These are phyloP conservation scores for Nothophytophthora sp. DNA, from an alignment of 352 stramenopile species.

Conservation along the genomic window DNA sequence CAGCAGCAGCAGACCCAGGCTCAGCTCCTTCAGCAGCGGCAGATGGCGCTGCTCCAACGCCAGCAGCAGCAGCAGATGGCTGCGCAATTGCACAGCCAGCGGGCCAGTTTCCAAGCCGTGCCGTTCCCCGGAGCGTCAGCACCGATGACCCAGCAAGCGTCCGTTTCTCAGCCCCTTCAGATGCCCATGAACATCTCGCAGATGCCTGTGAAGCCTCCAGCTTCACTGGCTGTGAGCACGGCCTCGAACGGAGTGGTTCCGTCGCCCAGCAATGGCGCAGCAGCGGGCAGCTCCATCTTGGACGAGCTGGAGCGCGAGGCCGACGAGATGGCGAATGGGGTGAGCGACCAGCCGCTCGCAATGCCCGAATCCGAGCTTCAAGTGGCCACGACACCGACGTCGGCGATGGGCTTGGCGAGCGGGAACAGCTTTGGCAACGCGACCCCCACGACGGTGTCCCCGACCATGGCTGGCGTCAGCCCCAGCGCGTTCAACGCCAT, in stretches of 20 bases:
- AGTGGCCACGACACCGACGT: conserved; percentile 33
- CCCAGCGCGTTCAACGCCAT: conserved; percentile 48
- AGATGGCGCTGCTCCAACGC: conserved; percentile 59
- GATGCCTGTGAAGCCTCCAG: conserved; percentile 25
- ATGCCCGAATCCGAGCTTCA: conserved; percentile 86
- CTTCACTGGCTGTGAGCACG: conserved; percentile 22
- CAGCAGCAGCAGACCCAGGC: conserved; percentile 45
- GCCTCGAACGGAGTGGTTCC: conserved; percentile 8
- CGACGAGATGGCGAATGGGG: conserved; percentile 85
- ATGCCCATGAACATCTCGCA: conserved; percentile 56
- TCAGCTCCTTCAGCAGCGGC: conserved; percentile 57
- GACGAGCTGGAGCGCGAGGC: conserved; percentile 85
- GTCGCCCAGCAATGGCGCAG: conserved; percentile 21
- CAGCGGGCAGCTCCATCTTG: conserved; percentile 71
- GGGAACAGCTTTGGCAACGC: conserved; percentile 28
- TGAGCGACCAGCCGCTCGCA: conserved; percentile 78
- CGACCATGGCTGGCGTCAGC: conserved; percentile 11
- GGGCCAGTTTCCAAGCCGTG: conserved; percentile 64
- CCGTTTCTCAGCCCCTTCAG: conserved; percentile 49
- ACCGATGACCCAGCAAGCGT: conserved; percentile 32
- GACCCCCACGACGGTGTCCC: conserved; percentile 18
- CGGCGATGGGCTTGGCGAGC: conserved; percentile 23
- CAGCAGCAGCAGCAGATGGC: conserved; percentile 80
- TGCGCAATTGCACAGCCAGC: conserved; percentile 68
- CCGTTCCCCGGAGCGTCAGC: conserved; percentile 46